Base-by-base conservation (phyloP, 2,329 filamentous ascomycete genomes). In the Cercospora sp. region DNA sequence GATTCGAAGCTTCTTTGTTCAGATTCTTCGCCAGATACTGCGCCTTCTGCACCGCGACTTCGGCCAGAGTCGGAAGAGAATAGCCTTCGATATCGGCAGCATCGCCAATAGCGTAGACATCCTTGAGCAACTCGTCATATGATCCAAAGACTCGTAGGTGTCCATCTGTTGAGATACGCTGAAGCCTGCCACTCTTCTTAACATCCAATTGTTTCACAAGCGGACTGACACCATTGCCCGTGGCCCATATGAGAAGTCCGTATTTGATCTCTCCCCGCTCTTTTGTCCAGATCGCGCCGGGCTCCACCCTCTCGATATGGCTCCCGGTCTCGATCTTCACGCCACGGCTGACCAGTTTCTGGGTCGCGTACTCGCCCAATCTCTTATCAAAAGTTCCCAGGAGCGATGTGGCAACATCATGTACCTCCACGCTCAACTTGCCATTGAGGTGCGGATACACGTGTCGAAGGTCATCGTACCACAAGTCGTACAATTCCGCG, bases 401-500 rank as follows among this genome's bases (percentile, higher is more conserved):
- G 10, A 83, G 80, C 10, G 77, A 71, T 5, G 79, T 76, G 5
- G 81, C 82, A 1, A 83, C 80, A 68, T 83, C 82, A 65, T 83
- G 81, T 45, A 84, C 80, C n/a, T 78, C 78, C 32, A 84, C 80
- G 3, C 70, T 75, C 8, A 83, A 58, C 51, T 80, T 79, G 2
- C 77, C 78, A 18, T 79, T 79, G 1, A 83, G 72, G 28, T 80
- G 76, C 1, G 81, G 80, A 65, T 82, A 83, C 5, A 83, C 68
- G 30, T 77, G 74, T 12, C 74, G 71, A 69, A 82, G 74, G n/a
- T 80, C 79, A 5, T 79, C 71, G 8, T 80, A 70, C 71, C 78
- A 80, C 2, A 83, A 75, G 66, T 83, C 82, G 69, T 77, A 80
- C 1, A 83, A 72, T 69, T 83, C 82, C 5, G 81, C 81, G 0